Evolutionary conservation across 2,329 filamentous ascomycete species (phyloP).

Genomic region (Coniochaeta sp.): DNA sequence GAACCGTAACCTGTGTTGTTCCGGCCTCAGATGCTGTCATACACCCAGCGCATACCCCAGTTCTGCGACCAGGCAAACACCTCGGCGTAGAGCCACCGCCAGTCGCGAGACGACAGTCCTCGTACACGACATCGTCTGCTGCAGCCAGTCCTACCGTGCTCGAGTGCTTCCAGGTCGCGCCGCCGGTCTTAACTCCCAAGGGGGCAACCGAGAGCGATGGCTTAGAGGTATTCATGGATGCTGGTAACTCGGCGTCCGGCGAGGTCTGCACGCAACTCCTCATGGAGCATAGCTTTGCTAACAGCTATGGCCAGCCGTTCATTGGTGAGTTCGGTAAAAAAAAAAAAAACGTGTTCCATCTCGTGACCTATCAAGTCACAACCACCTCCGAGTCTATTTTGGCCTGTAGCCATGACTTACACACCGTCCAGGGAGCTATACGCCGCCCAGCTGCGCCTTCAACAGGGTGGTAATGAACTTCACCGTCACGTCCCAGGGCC

Average conservation of each 20-base stretch:
- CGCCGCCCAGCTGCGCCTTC: constrained; percentile 62
- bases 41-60: neutral
- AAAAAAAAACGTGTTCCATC: no score
- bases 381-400: no score
- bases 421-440: constrained; percentile 46
- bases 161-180: constrained; percentile 63
- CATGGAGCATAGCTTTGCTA: constrained; percentile 65
- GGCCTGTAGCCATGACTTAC: no score
- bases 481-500: constrained; percentile 62
- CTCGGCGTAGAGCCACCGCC: neutral
- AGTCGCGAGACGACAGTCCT: neutral
- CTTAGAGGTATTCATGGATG: neutral
- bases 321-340: constrained; percentile 47
- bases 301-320: constrained; percentile 67
- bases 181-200: constrained; percentile 51
- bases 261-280: constrained; percentile 46
- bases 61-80: neutral
- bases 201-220: constrained; percentile 29
- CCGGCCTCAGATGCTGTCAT: neutral
- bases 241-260: constrained; percentile 15
- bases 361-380: no score
- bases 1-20: neutral
- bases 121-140: constrained; percentile 13
- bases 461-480: constrained; percentile 71
- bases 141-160: constrained; percentile 29